Evolutionary conservation across 1,284 basidiomycete genomes (phyloP).

Genomic region (Tylopilus sp.): DNA sequence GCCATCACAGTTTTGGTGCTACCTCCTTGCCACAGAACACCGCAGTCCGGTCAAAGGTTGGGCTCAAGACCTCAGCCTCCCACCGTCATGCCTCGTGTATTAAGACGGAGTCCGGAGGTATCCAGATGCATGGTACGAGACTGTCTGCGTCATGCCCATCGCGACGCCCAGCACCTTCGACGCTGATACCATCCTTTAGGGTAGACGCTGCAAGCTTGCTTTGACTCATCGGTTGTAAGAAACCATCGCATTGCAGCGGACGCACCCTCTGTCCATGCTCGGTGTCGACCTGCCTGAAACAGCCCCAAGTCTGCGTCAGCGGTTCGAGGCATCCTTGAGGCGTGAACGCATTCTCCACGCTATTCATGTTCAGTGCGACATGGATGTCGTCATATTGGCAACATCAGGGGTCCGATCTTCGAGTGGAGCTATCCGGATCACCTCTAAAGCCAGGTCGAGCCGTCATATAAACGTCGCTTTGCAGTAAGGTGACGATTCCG

Average conservation of each 20-base stretch:
- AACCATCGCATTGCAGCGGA: conserved; percentile 19
- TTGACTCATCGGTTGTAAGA: background rate
- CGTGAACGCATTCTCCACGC: conserved; percentile 64
- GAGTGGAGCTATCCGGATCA: conserved; percentile 30
- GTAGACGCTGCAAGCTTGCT: conserved; percentile 45
- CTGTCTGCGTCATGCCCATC: conserved; percentile 15
- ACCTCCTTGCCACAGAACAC: conserved; percentile 26
- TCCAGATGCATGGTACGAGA: conserved; percentile 40
- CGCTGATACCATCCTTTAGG: conserved; percentile 43
- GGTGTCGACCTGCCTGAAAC: conserved; percentile 58
- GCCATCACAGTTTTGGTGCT: too few species aligned
- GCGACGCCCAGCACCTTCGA: conserved; percentile 10
- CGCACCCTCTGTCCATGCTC: conserved; percentile 42
- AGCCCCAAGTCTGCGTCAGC: too few species aligned
- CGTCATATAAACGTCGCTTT: conserved; percentile 67
- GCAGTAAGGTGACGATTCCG: conserved; percentile 54
- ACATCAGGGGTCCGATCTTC: conserved; percentile 53
- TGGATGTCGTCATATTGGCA: conserved; percentile 45
- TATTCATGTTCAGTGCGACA: conserved; percentile 58
- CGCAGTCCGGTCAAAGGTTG: conserved; percentile 42
- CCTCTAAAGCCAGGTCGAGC: conserved; percentile 35
- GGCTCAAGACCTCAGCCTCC: conserved; percentile 47
- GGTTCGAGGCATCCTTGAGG: conserved; percentile 63
- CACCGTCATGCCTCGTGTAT: conserved; percentile 47
- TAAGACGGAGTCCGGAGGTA: conserved; percentile 57